Evolutionary conservation across 176 grass and related monocot species (phyloP).

Genomic region (Musa troglodytarum): DNA sequence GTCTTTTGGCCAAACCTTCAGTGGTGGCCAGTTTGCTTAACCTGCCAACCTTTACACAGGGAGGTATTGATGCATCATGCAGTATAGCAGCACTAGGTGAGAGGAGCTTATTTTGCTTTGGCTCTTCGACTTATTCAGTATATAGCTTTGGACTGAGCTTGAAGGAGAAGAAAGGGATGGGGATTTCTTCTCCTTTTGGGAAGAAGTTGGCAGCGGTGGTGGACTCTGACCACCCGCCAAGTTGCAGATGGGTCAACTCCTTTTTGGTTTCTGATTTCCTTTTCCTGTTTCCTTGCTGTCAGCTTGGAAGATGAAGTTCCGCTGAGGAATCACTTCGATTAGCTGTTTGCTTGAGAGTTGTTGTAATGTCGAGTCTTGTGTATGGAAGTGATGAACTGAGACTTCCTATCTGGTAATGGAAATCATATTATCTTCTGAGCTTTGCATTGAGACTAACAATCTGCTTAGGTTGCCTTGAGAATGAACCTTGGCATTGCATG

Average conservation of each 20-base stretch:
- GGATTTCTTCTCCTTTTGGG: neutral
- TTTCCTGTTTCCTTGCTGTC: neutral
- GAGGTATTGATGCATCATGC: neutral
- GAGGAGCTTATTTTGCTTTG: neutral
- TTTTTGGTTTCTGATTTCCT: neutral
- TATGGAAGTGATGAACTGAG: neutral
- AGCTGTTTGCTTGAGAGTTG: neutral
- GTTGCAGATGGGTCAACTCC: neutral
- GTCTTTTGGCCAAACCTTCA: constrained; percentile 23
- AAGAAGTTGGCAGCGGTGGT: constrained; percentile 11
- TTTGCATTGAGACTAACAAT: neutral
- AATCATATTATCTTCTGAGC: neutral
- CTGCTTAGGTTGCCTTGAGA: too few relatives aligned
- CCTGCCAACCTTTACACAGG: neutral
- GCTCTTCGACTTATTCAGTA: neutral
- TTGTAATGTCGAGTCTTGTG: neutral
- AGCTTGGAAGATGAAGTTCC: neutral
- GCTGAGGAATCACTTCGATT: neutral
- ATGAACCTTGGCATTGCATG: too few relatives aligned
- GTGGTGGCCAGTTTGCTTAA: constrained; percentile 9
- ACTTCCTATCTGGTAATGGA: neutral
- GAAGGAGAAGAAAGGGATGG: neutral
- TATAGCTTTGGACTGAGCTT: neutral
- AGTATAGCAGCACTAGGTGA: neutral
- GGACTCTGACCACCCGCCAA: constrained; percentile 16